Conservation (phyloP, 1,284 basidiomycete genomes). For the Tetrapyrgos nigripes region DNA sequence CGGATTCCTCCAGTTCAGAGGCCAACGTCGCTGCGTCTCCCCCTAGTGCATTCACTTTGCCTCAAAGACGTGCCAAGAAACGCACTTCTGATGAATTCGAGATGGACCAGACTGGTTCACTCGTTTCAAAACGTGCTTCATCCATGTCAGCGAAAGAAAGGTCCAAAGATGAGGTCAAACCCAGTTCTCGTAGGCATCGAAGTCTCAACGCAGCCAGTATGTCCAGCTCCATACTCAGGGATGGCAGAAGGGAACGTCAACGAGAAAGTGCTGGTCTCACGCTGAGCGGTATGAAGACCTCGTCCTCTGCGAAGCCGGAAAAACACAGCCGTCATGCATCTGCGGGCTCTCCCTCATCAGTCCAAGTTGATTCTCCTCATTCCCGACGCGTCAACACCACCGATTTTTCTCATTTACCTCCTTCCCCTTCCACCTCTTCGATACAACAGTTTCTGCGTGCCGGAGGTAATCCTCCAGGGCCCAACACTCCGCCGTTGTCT, state of each 20-base stretch:
- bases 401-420: conserved; percentile 90
- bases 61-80: conserved; percentile 68
- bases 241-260: conserved; percentile 65
- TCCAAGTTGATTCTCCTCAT: conserved; percentile 54
- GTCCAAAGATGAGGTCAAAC: conserved; percentile 55
- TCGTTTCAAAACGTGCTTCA: conserved; percentile 58
- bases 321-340: conserved; percentile 72
- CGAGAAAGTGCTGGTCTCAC: conserved; percentile 65
- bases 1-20: conserved; percentile 17
- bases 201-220: conserved; percentile 67
- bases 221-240: conserved; percentile 43
- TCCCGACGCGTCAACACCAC: conserved; percentile 66
- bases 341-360: conserved; percentile 69
- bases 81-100: conserved; percentile 85
- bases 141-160: conserved; percentile 44
- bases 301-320: conserved; percentile 42
- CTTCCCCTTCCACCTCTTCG: conserved; percentile 85
- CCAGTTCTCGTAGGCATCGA: conserved; percentile 68
- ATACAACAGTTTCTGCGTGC: conserved; percentile 84
- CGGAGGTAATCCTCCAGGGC: conserved; percentile 49
- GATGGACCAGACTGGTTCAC: conserved; percentile 68
- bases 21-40: conserved; percentile 46
- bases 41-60: conserved; percentile 66
- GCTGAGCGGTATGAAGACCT: conserved; percentile 47
- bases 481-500: conserved; percentile 51